These are phyloP conservation scores for Bertia moriformis DNA, from an alignment of 2,329 filamentous ascomycete species.

Conservation along the genomic window DNA sequence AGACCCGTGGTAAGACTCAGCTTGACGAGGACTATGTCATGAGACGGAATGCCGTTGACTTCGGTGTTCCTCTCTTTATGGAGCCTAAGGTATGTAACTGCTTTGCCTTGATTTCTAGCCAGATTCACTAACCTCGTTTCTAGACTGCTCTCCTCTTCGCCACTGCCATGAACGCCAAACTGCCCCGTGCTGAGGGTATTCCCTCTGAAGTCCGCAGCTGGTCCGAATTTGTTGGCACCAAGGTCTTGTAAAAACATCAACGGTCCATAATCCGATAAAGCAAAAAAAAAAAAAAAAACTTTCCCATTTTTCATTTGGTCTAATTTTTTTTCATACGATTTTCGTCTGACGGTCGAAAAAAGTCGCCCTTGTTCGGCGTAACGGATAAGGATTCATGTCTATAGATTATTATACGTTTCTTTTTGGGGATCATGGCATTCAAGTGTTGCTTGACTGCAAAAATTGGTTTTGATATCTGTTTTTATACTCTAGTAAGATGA, in stretches of 20 bases:
- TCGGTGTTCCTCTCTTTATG: slow-evolving; percentile 95
- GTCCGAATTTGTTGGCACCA: slow-evolving; percentile 87
- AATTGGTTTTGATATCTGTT: too few relatives aligned
- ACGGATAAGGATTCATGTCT: neutral
- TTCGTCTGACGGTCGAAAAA: neutral
- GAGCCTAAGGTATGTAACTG: slow-evolving; percentile 68
- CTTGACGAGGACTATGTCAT: slow-evolving; percentile 95
- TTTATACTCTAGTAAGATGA: too few relatives aligned
- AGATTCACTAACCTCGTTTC: neutral
- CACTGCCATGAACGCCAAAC: slow-evolving; percentile 91
- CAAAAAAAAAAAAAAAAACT: neutral
- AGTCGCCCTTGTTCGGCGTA: neutral
- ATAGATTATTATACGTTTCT: neutral
- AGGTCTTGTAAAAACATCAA: slow-evolving; percentile 50
- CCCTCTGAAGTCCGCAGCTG: slow-evolving; percentile 82
- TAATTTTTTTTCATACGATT: too few relatives aligned
- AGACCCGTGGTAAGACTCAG: slow-evolving; percentile 66
- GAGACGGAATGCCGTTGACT: slow-evolving; percentile 95
- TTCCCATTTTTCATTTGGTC: too few relatives aligned
- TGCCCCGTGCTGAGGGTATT: slow-evolving; percentile 76
- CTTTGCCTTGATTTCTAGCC: neutral
- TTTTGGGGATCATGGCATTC: neutral
- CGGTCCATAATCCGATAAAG: too few relatives aligned
- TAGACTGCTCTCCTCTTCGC: slow-evolving; percentile 92
- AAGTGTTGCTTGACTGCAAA: too few relatives aligned